phyloP scores from a whole-genome alignment of 2,329 filamentous ascomycete species.

The Fusarium annulatum region DNA sequence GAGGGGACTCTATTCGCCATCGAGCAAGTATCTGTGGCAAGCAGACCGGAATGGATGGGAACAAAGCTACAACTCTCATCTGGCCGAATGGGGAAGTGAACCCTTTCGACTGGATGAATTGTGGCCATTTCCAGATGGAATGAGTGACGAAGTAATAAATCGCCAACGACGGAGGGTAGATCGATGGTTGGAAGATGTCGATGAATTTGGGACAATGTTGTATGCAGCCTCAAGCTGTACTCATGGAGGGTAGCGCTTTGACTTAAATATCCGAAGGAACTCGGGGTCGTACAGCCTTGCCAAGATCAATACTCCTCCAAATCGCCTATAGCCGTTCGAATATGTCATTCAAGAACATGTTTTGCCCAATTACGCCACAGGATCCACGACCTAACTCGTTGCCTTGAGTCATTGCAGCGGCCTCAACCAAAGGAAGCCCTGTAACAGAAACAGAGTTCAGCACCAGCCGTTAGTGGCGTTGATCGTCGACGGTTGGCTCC shows the following conservation, averaged over 20 bases:
- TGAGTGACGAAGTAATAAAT: slow-evolving; percentile 46
- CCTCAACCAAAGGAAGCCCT: slow-evolving; percentile 2
- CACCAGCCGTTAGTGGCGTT: slow-evolving; percentile 11
- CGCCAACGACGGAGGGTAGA: slow-evolving; percentile 55
- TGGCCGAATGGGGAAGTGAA: slow-evolving; percentile 56
- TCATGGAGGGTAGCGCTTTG: slow-evolving; percentile 47
- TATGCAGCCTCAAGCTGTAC: slow-evolving; percentile 61
- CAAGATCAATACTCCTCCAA: slow-evolving; percentile 44
- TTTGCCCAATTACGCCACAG: neutral
- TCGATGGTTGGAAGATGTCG: slow-evolving; percentile 61
- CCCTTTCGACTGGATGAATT: slow-evolving; percentile 61
- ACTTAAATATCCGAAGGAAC: neutral
- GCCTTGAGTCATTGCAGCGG: slow-evolving; percentile 12
- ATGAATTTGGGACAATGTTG: slow-evolving; percentile 66
- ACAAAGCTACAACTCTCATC: slow-evolving; percentile 53
- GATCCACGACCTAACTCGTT: neutral
- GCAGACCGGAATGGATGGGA: slow-evolving; percentile 56
- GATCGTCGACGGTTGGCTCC: slow-evolving; percentile 12
- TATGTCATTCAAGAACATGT: neutral
- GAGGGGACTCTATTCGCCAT: slow-evolving; percentile 55
- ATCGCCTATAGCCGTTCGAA: neutral
- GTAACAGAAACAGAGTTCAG: slow-evolving; percentile 5
- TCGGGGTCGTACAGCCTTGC: neutral
- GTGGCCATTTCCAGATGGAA: slow-evolving; percentile 55
- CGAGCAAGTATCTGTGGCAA: slow-evolving; percentile 57